phyloP scores from a whole-genome alignment of 257 asterid genomes.

The Plantago ovata region DNA sequence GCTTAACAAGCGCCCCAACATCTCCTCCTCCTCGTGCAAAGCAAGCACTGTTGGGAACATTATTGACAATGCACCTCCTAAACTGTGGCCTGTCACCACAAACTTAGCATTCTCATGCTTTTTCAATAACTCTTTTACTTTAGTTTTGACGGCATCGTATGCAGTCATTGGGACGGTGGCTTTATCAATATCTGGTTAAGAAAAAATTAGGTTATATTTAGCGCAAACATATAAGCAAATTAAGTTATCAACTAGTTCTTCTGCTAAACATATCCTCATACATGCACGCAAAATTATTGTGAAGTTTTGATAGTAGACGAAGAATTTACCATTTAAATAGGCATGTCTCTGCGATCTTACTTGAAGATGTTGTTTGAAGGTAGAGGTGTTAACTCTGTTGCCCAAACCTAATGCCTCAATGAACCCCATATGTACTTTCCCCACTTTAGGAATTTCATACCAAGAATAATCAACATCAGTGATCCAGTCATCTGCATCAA shows the following conservation, averaged over 20 bases:
- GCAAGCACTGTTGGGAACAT: conserved; percentile 68
- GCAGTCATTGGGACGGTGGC: conserved; percentile 45
- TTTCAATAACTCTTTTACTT: conserved; percentile 49
- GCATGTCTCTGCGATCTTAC: conserved; percentile 1
- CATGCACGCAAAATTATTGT: too few species aligned
- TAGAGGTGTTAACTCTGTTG: conserved; percentile 48
- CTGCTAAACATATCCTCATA: too few species aligned
- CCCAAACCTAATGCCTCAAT: conserved; percentile 95
- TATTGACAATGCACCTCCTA: conserved; percentile 93
- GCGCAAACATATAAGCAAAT: too few species aligned
- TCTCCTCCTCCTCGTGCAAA: conserved; percentile 58
- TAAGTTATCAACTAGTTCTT: too few species aligned
- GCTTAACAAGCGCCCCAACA: conserved; percentile 53
- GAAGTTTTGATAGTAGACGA: background rate
- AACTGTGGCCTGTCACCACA: conserved; percentile 86
- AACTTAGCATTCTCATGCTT: conserved; percentile 69
- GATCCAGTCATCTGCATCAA: conserved; percentile 93
- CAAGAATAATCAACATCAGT: conserved; percentile 96
- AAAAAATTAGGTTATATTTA: too few species aligned
- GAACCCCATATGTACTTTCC: conserved; percentile 98
- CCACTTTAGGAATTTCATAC: conserved; percentile 81
- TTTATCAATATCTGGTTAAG: conserved; percentile 10
- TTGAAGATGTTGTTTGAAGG: conserved; percentile 45
- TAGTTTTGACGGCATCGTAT: conserved; percentile 53
- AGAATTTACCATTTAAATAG: conserved; percentile 6